These are phyloP conservation scores for Lactarius evosmus DNA, from an alignment of 768 basidiomycete species.

Conservation along the genomic window DNA sequence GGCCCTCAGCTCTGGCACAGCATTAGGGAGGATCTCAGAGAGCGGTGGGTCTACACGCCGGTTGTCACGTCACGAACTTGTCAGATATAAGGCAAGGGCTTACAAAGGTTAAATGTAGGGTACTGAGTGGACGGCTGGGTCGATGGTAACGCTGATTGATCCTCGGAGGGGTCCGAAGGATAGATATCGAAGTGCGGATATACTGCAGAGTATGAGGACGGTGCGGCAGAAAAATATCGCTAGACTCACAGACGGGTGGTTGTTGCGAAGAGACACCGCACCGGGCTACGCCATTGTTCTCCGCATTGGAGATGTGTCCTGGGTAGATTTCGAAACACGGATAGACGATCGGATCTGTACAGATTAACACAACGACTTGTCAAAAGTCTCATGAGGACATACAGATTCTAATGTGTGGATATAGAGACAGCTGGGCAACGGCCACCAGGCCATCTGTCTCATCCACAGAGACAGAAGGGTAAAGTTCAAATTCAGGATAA, in stretches of 20 bases:
- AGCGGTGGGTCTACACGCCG: constrained; percentile 28
- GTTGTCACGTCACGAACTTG: neutral
- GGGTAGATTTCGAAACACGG: constrained; percentile 26
- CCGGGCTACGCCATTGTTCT: constrained; percentile 23
- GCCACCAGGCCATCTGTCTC: neutral
- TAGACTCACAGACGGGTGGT: constrained; percentile 14
- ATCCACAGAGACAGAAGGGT: constrained; percentile 10
- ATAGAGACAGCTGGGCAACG: neutral
- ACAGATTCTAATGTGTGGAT: constrained; percentile 15
- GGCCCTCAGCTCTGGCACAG: neutral
- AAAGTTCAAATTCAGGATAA: constrained; percentile 23
- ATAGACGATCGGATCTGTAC: constrained; percentile 21
- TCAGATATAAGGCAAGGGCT: constrained; percentile 4
- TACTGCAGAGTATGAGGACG: constrained; percentile 11
- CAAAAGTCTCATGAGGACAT: neutral
- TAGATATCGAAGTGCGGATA: constrained; percentile 34
- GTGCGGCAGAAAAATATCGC: neutral
- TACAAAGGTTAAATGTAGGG: constrained; percentile 32
- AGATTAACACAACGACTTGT: neutral
- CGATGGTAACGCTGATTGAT: neutral
- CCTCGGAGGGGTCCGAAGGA: constrained; percentile 12
- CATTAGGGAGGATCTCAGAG: constrained; percentile 31
- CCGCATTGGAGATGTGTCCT: constrained; percentile 11
- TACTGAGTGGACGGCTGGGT: constrained; percentile 23
- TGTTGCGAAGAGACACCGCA: constrained; percentile 10